phyloP scores from a whole-genome alignment of 257 asterid genomes.

The Nicotiana tabacum region DNA sequence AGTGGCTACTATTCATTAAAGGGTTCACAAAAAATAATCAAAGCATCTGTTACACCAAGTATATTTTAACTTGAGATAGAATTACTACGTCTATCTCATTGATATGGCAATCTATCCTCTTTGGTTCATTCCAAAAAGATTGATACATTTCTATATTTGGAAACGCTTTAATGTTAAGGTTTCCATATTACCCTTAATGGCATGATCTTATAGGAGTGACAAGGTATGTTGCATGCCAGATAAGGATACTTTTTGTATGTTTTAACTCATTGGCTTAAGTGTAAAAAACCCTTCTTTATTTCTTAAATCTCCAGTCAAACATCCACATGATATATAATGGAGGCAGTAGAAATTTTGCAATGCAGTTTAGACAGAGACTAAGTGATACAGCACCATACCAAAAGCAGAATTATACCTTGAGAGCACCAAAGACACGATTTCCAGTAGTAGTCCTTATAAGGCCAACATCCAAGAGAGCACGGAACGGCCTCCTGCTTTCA shows the following conservation, averaged over 20 bases:
- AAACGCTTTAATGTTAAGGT: background rate
- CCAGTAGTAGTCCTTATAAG: constrained; percentile 61
- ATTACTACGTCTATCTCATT: background rate
- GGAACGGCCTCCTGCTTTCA: constrained; percentile 62
- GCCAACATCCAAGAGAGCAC: constrained; percentile 68
- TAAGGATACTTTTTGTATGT: background rate
- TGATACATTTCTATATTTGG: background rate
- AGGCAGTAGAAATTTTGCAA: background rate
- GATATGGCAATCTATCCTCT: background rate
- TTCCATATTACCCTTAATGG: background rate
- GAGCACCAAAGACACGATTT: constrained; percentile 71
- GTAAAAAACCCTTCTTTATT: background rate
- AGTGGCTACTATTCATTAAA: background rate
- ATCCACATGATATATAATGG: background rate
- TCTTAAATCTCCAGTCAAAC: background rate
- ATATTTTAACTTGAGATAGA: background rate
- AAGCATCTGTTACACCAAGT: background rate
- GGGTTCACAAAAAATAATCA: background rate
- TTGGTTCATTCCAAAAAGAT: background rate
- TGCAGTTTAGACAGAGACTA: background rate
- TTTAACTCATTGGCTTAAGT: background rate
- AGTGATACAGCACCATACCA: background rate
- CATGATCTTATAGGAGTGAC: background rate
- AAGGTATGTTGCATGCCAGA: background rate
- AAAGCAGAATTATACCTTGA: constrained; percentile 38